Evolutionary conservation across 164 flowering plant species (phyloP), one percentile per base, ranked within the genome.

Genomic region (Vitis labrusca): DNA sequence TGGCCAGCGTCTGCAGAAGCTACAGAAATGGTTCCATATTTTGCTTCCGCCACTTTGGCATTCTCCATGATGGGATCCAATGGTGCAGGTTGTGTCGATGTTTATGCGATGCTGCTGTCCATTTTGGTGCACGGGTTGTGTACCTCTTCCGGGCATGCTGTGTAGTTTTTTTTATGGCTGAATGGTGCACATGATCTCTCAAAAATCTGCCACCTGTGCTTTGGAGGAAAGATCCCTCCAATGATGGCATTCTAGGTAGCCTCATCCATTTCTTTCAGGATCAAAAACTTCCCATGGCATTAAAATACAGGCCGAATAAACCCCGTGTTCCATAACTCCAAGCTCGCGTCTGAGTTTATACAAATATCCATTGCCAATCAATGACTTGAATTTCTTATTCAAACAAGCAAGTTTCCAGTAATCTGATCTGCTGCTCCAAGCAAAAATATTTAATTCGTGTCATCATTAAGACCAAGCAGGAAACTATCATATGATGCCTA

Each of bases 231-330:
- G 23, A 23, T 23, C 23, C 23, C 23, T 1, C 23, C 1, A 23
- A 23, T 23, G 23, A 23, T 23, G 79, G 69, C 53, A 81, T 81
- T 50, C 50, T 65, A 1, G 86, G 88, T 12, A 83, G 58, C 16
- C 56, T 70, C 85, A 79, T 83, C 88, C 88, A 85, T 32, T 67
- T 73, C 79, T 37, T 2, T 57, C 27, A 0, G 88, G 83, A 75
- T 85, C 83, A 62, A 79, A 85, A 0, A 77, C 82, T 32, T 83
- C 86, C 88, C 88, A 83, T 6, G 50, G 70, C 68, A 64, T 74
- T 0, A 73, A 47, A 51, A 30, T 55, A 70, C 84, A 85, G 10
- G 74, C 70, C 10, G 83, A 65, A 66, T 71, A 85, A 50, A 85
- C 78, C 88, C 88, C 81, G 44, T 85, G 83, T 50, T 85, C 86